Conservation (phyloP, 176 grass and related monocot genomes). For the Aegilops umbellulata region DNA sequence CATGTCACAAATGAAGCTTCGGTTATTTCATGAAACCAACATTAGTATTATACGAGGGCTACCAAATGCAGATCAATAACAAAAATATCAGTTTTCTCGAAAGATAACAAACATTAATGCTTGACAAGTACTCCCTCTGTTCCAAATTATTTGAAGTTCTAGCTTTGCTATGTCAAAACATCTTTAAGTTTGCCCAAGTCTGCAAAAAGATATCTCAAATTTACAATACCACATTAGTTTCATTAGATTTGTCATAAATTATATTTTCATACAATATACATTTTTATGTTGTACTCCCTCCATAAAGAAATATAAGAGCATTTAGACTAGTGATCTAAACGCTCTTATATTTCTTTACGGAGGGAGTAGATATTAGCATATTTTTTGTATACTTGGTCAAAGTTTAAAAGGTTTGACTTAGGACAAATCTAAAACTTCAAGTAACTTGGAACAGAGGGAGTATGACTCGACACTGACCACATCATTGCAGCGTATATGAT, state of each 20-base stretch:
- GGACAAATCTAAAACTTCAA: background rate
- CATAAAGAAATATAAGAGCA: too few species aligned
- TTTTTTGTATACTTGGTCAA: background rate
- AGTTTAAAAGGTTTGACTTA: background rate
- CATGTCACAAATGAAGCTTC: background rate
- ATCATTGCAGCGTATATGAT: background rate
- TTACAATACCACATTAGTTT: background rate
- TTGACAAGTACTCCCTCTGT: background rate
- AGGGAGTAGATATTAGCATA: background rate
- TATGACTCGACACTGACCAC: background rate
- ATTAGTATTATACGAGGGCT: background rate
- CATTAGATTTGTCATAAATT: background rate
- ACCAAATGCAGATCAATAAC: slow-evolving; percentile 1
- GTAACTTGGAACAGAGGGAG: background rate
- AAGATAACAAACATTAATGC: background rate
- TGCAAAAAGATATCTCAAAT: background rate
- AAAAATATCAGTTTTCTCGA: background rate
- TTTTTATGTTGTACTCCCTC: background rate
- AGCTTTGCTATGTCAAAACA: background rate
- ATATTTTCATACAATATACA: background rate
- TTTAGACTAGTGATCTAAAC: too few species aligned
- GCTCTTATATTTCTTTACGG: too few species aligned
- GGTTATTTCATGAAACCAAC: background rate
- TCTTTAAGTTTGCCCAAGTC: background rate
- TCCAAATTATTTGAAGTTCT: background rate